Conservation (phyloP, 2,329 filamentous ascomycete genomes). For the Dothidotthia symphoricarpi region DNA sequence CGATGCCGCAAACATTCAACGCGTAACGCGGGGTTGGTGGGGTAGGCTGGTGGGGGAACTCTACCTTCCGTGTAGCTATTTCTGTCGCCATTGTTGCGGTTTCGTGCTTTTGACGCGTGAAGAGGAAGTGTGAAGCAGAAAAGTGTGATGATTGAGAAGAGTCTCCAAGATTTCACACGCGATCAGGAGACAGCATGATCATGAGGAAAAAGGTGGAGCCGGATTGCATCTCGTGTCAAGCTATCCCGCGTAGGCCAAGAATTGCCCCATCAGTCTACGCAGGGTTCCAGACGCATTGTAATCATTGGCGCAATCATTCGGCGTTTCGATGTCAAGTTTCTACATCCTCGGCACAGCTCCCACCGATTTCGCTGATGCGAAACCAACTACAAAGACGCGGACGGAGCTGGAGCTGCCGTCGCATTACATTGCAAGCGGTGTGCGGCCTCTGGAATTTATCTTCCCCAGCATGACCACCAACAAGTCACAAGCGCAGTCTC, state of each 20-base stretch:
- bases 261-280: constrained; percentile 21
- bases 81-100: constrained; percentile 28
- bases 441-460: constrained; percentile 20
- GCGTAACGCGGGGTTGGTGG: constrained; percentile 31
- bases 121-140: background rate
- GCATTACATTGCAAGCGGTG: constrained; percentile 8
- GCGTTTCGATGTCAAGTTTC: constrained; percentile 20
- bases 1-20: constrained; percentile 7
- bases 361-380: constrained; percentile 22
- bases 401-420: no score
- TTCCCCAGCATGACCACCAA: constrained; percentile 66
- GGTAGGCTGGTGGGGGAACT: constrained; percentile 31
- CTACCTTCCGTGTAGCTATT: constrained; percentile 34
- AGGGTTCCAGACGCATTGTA: constrained; percentile 19
- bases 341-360: constrained; percentile 16
- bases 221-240: constrained; percentile 24
- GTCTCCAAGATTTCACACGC: constrained; percentile 18
- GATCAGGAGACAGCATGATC: constrained; percentile 15
- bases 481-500: constrained; percentile 56
- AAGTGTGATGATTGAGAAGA: background rate
- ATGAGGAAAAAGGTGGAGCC: constrained; percentile 30
- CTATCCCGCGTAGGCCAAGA: constrained; percentile 26
- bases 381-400: no score
- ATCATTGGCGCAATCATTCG: constrained; percentile 40
- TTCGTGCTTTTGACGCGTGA: constrained; percentile 3